phyloP scores from a whole-genome alignment of 1,284 basidiomycete species.

The Agaricales sp. region DNA sequence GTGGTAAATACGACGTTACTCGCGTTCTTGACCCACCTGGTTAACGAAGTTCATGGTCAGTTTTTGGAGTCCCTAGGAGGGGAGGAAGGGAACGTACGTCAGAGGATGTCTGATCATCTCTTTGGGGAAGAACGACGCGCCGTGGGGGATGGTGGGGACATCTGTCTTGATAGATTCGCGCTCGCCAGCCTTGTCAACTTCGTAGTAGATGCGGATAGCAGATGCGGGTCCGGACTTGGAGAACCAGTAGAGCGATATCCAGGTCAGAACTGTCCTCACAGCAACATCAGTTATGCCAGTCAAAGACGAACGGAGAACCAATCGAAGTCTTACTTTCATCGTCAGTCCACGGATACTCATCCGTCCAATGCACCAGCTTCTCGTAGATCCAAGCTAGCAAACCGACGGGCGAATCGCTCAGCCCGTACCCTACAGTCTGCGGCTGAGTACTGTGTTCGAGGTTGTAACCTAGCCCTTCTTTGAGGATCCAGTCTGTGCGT shows the following conservation, averaged over 20 bases:
- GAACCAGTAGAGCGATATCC: slow-evolving; percentile 39
- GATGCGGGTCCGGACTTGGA: slow-evolving; percentile 35
- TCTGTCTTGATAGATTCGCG: not conserved
- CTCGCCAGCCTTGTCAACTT: slow-evolving; percentile 20
- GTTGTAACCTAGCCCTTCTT: slow-evolving; percentile 29
- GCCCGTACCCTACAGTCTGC: slow-evolving; percentile 41
- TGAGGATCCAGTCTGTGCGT: slow-evolving; percentile 20
- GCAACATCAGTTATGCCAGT: not conserved
- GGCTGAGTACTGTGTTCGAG: slow-evolving; percentile 37
- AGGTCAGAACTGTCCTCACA: slow-evolving; percentile 26
- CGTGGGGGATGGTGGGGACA: not conserved
- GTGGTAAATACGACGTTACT: slow-evolving; percentile 7
- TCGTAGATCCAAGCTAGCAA: slow-evolving; percentile 51
- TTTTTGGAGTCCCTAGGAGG: not conserved
- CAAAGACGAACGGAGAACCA: not conserved
- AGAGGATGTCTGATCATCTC: not conserved
- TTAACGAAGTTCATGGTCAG: not conserved
- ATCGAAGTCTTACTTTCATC: slow-evolving; percentile 29
- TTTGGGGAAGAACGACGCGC: not conserved
- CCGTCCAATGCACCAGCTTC: slow-evolving; percentile 38
- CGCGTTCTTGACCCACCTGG: not conserved
- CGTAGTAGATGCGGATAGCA: slow-evolving; percentile 36
- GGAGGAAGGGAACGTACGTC: not conserved
- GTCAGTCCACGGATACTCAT: slow-evolving; percentile 38
- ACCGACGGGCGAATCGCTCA: slow-evolving; percentile 43